A percentile compares a stretch with the other conserved stretches of the same genome.
phyloP scores from a whole-genome alignment of 2,329 filamentous ascomycete genomes.

The Exophiala alcalophila region DNA sequence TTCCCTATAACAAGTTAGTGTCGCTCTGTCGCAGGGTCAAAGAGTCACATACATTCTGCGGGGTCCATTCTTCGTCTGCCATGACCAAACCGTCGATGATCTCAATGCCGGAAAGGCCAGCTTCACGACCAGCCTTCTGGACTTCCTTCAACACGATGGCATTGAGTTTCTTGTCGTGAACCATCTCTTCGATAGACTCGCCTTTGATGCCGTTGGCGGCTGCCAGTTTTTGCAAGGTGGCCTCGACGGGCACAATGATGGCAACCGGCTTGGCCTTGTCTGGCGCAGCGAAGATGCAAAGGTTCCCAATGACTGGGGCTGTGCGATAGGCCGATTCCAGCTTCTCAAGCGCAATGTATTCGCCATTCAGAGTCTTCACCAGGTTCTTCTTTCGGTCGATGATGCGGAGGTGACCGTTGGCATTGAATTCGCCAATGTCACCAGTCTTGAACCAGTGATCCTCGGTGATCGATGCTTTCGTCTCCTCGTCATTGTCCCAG shows the following conservation, averaged over 20 bases:
- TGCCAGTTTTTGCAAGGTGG: conserved; percentile 56
- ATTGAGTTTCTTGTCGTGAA: conserved; percentile 64
- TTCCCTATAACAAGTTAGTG: conserved; percentile 45
- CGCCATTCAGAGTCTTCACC: conserved; percentile 90
- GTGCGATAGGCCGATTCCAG: conserved; percentile 88
- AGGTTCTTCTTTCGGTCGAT: conserved; percentile 98
- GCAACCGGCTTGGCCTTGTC: conserved; percentile 76
- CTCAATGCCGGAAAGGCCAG: conserved; percentile 68
- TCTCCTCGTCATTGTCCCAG: conserved; percentile 83
- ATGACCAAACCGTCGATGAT: conserved; percentile 73
- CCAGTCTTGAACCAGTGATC: conserved; percentile 98
- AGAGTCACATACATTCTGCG: conserved; percentile 62
- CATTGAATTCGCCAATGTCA: conserved; percentile 87
- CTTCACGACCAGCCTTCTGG: conserved; percentile 61
- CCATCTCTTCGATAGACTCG: conserved; percentile 64
- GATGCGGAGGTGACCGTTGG: conserved; percentile 74
- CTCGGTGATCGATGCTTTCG: conserved; percentile 68
- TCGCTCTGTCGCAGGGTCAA: no score
- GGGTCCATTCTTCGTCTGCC: conserved; percentile 84
- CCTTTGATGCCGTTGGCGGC: conserved; percentile 60
- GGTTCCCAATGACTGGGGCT: conserved; percentile 72
- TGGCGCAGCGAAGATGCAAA: conserved; percentile 79
- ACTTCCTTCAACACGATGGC: conserved; percentile 67
- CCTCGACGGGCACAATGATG: conserved; percentile 65
- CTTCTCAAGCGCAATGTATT: conserved; percentile 96